A percentile compares a stretch with the other conserved stretches of the same genome.
Conservation (phyloP, 2,329 filamentous ascomycete species). For the Aspergillus sp. region DNA sequence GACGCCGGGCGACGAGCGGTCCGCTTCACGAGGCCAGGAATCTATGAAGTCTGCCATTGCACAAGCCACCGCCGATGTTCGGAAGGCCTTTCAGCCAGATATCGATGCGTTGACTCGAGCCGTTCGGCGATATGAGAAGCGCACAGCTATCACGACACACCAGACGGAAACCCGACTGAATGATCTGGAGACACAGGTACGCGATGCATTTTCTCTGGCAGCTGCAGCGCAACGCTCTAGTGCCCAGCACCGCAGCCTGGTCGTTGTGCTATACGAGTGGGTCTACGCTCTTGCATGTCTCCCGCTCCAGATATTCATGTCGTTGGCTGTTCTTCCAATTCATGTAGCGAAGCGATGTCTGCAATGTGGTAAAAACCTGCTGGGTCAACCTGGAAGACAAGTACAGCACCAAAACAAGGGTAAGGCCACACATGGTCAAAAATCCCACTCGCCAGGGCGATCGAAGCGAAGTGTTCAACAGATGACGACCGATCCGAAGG, state of each 20-base stretch:
- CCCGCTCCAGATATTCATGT: conserved; percentile 33
- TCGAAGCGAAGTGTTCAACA: conserved; percentile 9
- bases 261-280: conserved; percentile 36
- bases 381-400: background rate
- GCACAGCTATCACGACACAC: conserved; percentile 69
- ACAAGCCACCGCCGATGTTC: conserved; percentile 54
- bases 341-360: conserved; percentile 22
- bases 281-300: conserved; percentile 34
- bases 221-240: conserved; percentile 59
- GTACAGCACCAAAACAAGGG: conserved; percentile 19
- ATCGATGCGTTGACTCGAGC: conserved; percentile 86
- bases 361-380: conserved; percentile 5
- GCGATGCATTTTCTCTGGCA: conserved; percentile 78
- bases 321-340: conserved; percentile 31
- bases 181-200: conserved; percentile 67
- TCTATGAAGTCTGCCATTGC: conserved; percentile 43
- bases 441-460: conserved; percentile 1
- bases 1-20: conserved; percentile 6
- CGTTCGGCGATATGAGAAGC: conserved; percentile 88
- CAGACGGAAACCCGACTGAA: conserved; percentile 75
- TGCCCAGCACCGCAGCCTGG: conserved; percentile 20
- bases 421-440: conserved; percentile 17
- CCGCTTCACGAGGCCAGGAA: conserved; percentile 30
- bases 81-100: conserved; percentile 70
- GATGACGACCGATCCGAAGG: background rate